Conservation (phyloP, 192 early-diverging fungal genomes). For the Gamsiella multidivaricata region DNA sequence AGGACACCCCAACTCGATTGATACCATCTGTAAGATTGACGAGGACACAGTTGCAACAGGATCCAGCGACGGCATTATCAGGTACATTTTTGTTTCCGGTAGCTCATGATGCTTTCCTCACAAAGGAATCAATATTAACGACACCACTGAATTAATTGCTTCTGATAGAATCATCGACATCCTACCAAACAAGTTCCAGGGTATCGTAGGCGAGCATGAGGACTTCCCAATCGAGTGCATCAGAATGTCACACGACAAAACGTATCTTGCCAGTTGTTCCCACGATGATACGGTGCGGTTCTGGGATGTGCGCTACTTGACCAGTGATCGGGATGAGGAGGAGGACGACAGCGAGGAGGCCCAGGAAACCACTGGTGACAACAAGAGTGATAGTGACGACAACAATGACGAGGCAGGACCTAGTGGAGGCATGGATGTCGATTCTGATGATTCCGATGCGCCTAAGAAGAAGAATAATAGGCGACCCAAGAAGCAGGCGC, state of each 20-base stretch:
- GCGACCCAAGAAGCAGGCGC: constrained; percentile 41
- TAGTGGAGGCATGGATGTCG: constrained; percentile 39
- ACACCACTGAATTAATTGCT: too few species aligned
- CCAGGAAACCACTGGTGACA: constrained; percentile 56
- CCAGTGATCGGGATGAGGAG: constrained; percentile 55
- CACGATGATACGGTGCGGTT: constrained; percentile 91
- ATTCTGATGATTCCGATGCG: constrained; percentile 51
- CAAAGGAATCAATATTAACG: too few species aligned
- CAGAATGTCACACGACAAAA: constrained; percentile 73
- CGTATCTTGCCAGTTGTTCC: constrained; percentile 82
- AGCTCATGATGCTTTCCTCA: not conserved
- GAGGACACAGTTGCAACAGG: constrained; percentile 91
- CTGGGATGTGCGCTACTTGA: constrained; percentile 84
- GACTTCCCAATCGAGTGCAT: constrained; percentile 92
- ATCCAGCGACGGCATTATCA: constrained; percentile 90
- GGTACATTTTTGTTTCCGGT: constrained; percentile 42
- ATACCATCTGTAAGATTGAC: constrained; percentile 84
- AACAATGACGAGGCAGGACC: constrained; percentile 36
- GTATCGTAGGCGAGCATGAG: constrained; percentile 89
- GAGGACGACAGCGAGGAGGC: constrained; percentile 62
- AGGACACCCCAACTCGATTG: constrained; percentile 93
- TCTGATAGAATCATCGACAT: constrained; percentile 85
- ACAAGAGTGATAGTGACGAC: constrained; percentile 60
- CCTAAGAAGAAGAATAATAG: constrained; percentile 41
- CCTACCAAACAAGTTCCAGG: constrained; percentile 92